Base-by-base conservation (phyloP, 345 rosid genomes). In the Linum tenue region DNA sequence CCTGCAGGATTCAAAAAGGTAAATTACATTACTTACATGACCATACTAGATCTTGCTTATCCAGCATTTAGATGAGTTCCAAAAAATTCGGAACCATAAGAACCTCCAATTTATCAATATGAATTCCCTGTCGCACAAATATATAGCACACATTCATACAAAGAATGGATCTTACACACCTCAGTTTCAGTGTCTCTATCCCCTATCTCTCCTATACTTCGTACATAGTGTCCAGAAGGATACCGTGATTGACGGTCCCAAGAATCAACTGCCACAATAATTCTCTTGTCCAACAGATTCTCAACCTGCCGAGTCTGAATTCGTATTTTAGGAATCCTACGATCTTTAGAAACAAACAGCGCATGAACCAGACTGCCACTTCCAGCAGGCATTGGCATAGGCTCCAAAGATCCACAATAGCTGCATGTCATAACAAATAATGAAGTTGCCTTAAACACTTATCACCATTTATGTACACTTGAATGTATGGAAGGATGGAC, bases 161-260 rank as follows among this genome's bases (percentile, higher is more conserved):
- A 69, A 11, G 67, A 63, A 70, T 36, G 43, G 63, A 31, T 12
- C 56, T 59, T 74, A 64, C 75, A 7, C 70, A 94, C 97, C 99
- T 88, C 99, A 68, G 85, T 94, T 79, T 94, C 99, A 60, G 96
- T 87, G 72, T 90, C 99, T 81, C 95, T 86, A 73, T 94, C 97
- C 62, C 97, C 99, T 68, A 90, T 94, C 42, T 78, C 85, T 63
- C 99, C 97, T 16, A 94, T 94, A 12, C 86, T 87, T 41, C 96
- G 81, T 67, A 94, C 92, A 80, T 94, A 94, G 80, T 94, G 99
- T 56, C 99, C 99, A 77, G 87, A 94, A 74, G 99, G 99, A 78
- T 90, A 90, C 3, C 95, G 91, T 70, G 97, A 90, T 63, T 83
- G 87, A 67, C 87, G 79, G 71, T 94, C 99, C 99, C 99, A 94